Evolutionary conservation across 2,329 filamentous ascomycete species (phyloP).

Genomic region (Trematosphaeria pertusa): DNA sequence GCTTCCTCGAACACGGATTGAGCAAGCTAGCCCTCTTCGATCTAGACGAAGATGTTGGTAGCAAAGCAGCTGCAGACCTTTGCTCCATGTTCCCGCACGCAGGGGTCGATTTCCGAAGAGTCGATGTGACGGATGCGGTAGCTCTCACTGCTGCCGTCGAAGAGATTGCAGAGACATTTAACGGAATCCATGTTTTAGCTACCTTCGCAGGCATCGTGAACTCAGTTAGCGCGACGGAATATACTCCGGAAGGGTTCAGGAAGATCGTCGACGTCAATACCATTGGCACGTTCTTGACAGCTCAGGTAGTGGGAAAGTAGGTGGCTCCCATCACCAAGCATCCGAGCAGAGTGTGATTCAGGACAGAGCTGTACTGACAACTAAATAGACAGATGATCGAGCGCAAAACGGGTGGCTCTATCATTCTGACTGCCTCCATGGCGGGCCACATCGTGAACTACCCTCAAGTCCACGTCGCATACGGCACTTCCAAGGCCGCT

Average conservation of each 20-base stretch:
- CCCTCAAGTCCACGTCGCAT: slow-evolving; percentile 78
- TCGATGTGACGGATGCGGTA: not conserved
- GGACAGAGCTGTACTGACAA: no score
- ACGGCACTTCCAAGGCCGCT: slow-evolving; percentile 83
- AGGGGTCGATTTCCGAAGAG: not conserved
- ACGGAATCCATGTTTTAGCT: not conserved
- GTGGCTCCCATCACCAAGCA: not conserved
- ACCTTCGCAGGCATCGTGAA: not conserved
- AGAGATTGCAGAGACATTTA: not conserved
- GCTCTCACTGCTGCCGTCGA: not conserved
- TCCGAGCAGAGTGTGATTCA: no score
- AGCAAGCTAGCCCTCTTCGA: not conserved
- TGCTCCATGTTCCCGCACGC: not conserved
- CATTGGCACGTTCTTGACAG: slow-evolving; percentile 77
- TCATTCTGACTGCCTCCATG: slow-evolving; percentile 77
- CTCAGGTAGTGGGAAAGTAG: slow-evolving; percentile 58
- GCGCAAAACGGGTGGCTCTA: slow-evolving; percentile 71
- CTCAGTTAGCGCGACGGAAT: not conserved
- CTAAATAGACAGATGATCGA: slow-evolving; percentile 65
- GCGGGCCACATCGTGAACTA: slow-evolving; percentile 53
- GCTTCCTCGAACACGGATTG: not conserved
- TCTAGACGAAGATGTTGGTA: not conserved
- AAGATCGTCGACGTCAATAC: slow-evolving; percentile 83
- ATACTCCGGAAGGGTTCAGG: slow-evolving; percentile 63
- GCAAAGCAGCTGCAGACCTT: not conserved